phyloP scores from a whole-genome alignment of 2,329 filamentous ascomycete species.

The Emericellopsis atlantica region DNA sequence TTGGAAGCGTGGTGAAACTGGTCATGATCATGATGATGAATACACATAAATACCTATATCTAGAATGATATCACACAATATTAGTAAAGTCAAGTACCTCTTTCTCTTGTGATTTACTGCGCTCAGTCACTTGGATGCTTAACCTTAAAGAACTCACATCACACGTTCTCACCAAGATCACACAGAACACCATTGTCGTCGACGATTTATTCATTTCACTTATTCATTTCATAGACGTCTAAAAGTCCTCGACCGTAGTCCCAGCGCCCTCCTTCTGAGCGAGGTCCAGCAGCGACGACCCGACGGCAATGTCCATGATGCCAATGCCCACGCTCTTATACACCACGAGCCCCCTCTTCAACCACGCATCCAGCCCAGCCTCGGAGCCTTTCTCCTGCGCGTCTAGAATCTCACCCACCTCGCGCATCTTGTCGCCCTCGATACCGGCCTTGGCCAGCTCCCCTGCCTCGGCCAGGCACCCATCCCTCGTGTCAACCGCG shows the following conservation, averaged over 20 bases:
- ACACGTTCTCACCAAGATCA: too few species aligned
- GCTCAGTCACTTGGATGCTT: too few species aligned
- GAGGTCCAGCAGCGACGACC: neutral
- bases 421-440: conserved; percentile 8
- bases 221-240: too few species aligned
- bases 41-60: too few species aligned
- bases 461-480: conserved; percentile 15
- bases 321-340: conserved; percentile 60
- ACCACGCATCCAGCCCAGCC: conserved; percentile 39
- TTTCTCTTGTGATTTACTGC: too few species aligned
- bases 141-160: too few species aligned
- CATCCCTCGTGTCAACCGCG: conserved; percentile 13
- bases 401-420: conserved; percentile 45
- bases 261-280: neutral
- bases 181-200: too few species aligned
- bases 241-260: neutral
- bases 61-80: too few species aligned
- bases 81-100: too few species aligned
- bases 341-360: conserved; percentile 51
- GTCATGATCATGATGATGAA: too few species aligned
- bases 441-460: conserved; percentile 15
- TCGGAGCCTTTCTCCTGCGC: conserved; percentile 33
- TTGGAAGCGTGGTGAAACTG: too few species aligned
- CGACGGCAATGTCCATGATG: conserved; percentile 39
- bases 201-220: too few species aligned